Evolutionary conservation across 176 grass and related monocot genomes (phyloP).

Genomic region (Cymbopogon citratus): DNA sequence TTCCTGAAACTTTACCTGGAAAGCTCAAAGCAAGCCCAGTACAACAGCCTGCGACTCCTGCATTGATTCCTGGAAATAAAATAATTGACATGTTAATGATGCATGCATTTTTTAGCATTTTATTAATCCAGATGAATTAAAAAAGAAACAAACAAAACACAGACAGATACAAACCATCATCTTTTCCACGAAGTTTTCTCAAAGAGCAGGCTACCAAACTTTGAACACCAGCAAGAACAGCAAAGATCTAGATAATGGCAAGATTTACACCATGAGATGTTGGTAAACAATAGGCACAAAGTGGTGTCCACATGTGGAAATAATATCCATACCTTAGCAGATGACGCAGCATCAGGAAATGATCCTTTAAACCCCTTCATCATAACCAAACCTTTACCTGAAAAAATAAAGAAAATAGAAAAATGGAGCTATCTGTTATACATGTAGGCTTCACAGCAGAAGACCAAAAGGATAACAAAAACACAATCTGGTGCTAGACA

Average conservation of each 20-base stretch:
- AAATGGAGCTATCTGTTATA: background rate
- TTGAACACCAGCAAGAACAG: constrained; percentile 76
- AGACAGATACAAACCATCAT: constrained; percentile 45
- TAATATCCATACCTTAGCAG: constrained; percentile 56
- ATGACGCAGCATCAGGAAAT: constrained; percentile 68
- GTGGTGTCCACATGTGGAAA: background rate
- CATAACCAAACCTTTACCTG: constrained; percentile 69
- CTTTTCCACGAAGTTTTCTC: constrained; percentile 75
- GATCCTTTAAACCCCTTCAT: constrained; percentile 64
- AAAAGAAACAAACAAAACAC: constrained; percentile 14
- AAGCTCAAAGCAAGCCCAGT: constrained; percentile 83
- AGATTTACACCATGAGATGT: background rate
- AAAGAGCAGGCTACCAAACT: constrained; percentile 68
- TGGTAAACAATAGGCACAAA: constrained; percentile 15
- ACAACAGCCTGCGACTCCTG: constrained; percentile 76
- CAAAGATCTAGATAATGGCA: constrained; percentile 53
- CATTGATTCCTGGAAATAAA: constrained; percentile 59
- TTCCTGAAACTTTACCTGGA: constrained; percentile 46
- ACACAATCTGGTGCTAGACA: background rate
- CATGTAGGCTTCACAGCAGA: background rate
- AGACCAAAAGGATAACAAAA: background rate
- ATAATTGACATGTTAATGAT: constrained; percentile 9
- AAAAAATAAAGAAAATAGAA: constrained; percentile 2
- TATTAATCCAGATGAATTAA: background rate
- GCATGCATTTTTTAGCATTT: background rate